phyloP scores from a whole-genome alignment of 2,329 filamentous ascomycete genomes.

The Botrytis squamosa region DNA sequence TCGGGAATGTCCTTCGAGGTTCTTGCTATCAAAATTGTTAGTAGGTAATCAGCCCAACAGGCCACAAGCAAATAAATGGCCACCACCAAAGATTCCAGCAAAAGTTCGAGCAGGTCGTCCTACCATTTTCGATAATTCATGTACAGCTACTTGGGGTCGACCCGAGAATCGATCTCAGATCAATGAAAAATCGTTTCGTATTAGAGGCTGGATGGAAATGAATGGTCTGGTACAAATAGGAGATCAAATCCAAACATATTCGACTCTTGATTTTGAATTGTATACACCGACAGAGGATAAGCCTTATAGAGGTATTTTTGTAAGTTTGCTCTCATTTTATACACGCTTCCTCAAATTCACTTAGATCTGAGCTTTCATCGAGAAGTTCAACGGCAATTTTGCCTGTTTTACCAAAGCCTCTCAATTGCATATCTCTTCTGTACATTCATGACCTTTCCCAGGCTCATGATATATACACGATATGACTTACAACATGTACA shows the following conservation, averaged over 20 bases:
- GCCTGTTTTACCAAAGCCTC: background rate
- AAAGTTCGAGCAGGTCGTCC: slow-evolving; percentile 47
- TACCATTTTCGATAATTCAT: slow-evolving; percentile 34
- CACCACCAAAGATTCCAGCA: slow-evolving; percentile 68
- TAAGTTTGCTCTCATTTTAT: slow-evolving; percentile 38
- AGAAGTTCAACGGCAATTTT: background rate
- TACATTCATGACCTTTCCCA: background rate
- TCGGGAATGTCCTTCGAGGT: background rate
- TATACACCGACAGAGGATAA: slow-evolving; percentile 79
- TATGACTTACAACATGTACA: background rate
- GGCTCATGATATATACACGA: background rate
- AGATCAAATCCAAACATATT: slow-evolving; percentile 60
- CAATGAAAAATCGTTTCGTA: slow-evolving; percentile 68
- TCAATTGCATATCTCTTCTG: background rate
- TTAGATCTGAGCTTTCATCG: background rate
- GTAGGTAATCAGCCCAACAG: background rate
- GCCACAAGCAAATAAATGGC: slow-evolving; percentile 55
- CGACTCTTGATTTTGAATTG: slow-evolving; percentile 68
- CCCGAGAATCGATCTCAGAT: slow-evolving; percentile 53
- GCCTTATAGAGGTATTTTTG: slow-evolving; percentile 88
- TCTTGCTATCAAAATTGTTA: slow-evolving; percentile 12
- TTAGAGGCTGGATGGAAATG: slow-evolving; percentile 76
- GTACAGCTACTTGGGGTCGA: background rate
- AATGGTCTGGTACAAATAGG: slow-evolving; percentile 49
- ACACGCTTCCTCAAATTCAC: background rate